Conservation (phyloP, 169 alveolate species). For the Eimeria sp. region DNA sequence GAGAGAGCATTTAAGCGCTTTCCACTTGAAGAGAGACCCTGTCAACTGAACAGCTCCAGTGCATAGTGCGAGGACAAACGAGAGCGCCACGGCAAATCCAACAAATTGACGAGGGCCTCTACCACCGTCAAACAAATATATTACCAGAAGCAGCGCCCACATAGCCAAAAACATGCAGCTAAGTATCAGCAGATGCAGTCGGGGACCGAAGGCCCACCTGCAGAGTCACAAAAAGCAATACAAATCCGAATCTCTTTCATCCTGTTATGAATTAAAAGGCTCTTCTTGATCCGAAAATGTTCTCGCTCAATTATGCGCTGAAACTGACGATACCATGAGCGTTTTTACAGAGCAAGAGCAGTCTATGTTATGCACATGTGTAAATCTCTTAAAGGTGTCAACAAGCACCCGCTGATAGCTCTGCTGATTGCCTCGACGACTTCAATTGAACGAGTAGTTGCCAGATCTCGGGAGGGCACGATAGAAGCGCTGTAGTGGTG, state of each 20-base stretch:
- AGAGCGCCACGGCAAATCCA: slow-evolving; percentile 36
- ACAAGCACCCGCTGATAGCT: slow-evolving; percentile 13
- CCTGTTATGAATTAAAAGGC: not conserved
- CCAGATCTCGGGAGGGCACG: not conserved
- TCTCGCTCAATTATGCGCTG: not conserved
- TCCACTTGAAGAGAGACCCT: slow-evolving; percentile 56
- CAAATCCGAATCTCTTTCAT: not conserved
- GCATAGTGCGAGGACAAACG: slow-evolving; percentile 36
- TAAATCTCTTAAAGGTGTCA: not conserved
- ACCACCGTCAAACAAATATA: slow-evolving; percentile 26
- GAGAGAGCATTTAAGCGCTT: slow-evolving; percentile 37
- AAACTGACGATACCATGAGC: not conserved
- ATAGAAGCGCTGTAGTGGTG: not conserved
- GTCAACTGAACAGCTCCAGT: slow-evolving; percentile 28
- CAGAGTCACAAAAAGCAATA: not conserved
- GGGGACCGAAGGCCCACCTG: slow-evolving; percentile 67
- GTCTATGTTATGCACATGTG: not conserved
- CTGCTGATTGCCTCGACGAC: slow-evolving; percentile 14
- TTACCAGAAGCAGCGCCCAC: slow-evolving; percentile 28
- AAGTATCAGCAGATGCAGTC: not conserved
- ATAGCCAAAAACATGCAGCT: slow-evolving; percentile 40
- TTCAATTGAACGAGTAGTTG: slow-evolving; percentile 25
- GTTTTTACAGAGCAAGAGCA: not conserved
- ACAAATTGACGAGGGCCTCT: slow-evolving; percentile 19
- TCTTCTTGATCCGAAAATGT: not conserved